Evolutionary conservation across 2,329 filamentous ascomycete genomes (phyloP), one percentile per base, ranked within the genome.

Genomic region (Pseudogymnoascus sp.): DNA sequence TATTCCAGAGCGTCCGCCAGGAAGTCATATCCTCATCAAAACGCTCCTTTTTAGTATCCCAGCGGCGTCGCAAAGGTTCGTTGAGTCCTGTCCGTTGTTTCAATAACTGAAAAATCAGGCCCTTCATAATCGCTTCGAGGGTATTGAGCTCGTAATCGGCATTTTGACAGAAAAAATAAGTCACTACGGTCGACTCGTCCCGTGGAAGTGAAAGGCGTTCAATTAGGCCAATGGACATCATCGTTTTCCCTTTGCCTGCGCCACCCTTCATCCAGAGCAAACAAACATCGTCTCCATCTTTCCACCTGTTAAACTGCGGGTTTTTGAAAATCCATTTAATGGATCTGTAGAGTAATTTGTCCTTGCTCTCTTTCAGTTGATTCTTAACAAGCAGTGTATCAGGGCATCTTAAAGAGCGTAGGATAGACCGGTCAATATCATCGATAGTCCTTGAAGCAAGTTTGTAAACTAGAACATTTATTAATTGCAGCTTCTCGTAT

Each of bases 211-310:
- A 66, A 71, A 76, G 24, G 60, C 41, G 41, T 22, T 67, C 65
- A 31, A 61, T 46, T 22, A 68, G 61, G 31, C 60, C 61, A 26
- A 68, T 68, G 0, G 75, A 60, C 0, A 76, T 65, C 73, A 76
- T 77, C 0, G 73, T 77, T 41, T 76, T 77, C 0, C 75, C 75
- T 64, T 74, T 77, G 4, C 74, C 74, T 0, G 75, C 70, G 14
- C 73, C 71, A 1, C 73, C 75, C 19, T 68, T 73, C 5, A 78
- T 68, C 74, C 72, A 76, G 0, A 76, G 68, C 6, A 75, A 64
- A 33, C 65, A 67, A 22, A 61, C 65, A 12, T 72, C 64, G 1
- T 68, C 38, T 16, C 63, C 64, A 63, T 71, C 59, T 8, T 61
- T 64, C 70, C 70, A 73, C 60, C 62, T 63, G 53, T 65, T 59